Percentiles rank a stretch among this genome's conserved stretches.
Evolutionary conservation across 1,284 basidiomycete genomes (phyloP).

Genomic region (Heterobasidion parviporum): DNA sequence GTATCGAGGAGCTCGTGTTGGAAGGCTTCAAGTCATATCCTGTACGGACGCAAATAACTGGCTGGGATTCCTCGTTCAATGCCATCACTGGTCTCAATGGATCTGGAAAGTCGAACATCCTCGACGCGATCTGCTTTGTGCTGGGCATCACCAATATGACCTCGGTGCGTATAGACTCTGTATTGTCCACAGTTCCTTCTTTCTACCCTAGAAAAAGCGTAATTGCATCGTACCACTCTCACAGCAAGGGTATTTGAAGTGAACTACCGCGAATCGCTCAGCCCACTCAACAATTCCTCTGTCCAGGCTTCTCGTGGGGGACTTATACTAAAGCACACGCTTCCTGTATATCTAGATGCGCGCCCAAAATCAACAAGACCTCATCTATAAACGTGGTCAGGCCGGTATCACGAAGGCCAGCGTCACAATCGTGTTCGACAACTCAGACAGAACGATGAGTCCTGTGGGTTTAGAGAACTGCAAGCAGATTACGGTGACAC

Average conservation of each 20-base stretch:
- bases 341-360: conserved; percentile 60
- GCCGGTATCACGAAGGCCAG: conserved; percentile 96
- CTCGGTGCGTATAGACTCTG: conserved; percentile 39
- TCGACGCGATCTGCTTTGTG: conserved; percentile 96
- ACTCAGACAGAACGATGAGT: conserved; percentile 84
- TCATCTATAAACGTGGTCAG: conserved; percentile 97
- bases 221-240: too few relatives aligned
- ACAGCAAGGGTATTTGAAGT: too few relatives aligned
- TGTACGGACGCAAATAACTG: conserved; percentile 88
- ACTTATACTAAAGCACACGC: neutral
- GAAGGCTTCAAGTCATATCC: conserved; percentile 97
- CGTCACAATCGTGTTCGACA: conserved; percentile 99
- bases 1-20: conserved; percentile 76
- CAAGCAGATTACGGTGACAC: conserved; percentile 92
- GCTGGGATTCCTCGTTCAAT: conserved; percentile 96
- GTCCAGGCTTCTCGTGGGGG: neutral
- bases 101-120: conserved; percentile 94
- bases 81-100: conserved; percentile 96
- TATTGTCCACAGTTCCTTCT: too few relatives aligned
- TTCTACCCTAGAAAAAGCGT: too few relatives aligned
- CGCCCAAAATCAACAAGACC: conserved; percentile 92
- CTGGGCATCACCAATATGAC: conserved; percentile 94
- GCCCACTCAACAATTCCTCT: too few relatives aligned
- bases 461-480: conserved; percentile 81
- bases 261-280: too few relatives aligned